Evolutionary conservation across 2,329 filamentous ascomycete species (phyloP), one percentile per base, ranked within the genome.

Genomic region (Thelonectria discophora): DNA sequence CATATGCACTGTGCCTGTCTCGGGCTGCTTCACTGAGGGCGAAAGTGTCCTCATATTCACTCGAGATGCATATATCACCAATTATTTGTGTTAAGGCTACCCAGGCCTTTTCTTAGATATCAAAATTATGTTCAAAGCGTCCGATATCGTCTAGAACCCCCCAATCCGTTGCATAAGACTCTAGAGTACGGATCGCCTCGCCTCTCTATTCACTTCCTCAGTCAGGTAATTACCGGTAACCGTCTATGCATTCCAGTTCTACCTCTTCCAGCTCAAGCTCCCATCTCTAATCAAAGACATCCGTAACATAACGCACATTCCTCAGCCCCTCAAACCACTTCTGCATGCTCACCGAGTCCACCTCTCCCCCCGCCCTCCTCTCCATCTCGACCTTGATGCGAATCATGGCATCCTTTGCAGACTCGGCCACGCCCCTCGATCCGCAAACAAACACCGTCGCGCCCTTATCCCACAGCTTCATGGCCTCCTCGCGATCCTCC

Each of bases 401-500:
- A 20, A 79, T 57, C 27, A 70, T 73, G 2, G 75, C 76, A 5
- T 77, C 73, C 55, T 63, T 66, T 48, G 72, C 71, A 13, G 66
- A 68, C 49, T 77, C 74, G 7, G 78, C 81, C 11, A 85, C 74
- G 6, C 72, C 74, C 13, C 77, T 76, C 15, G 83, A 85, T 2
- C 88, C 88, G 69, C 88, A 90, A 1, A 89, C 81, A 69, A 84
- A 90, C 1, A 88, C 75, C 64, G 83, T 83, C 0, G 87, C 80
- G 4, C 77, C 80, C 9, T 71, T 63, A 1, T 72, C 58, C 78
- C 79, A 83, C 15, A 81, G 69, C 13, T 70, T 63, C 11, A 68
- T 54, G 3, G 80, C 62, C 37, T 78, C 75, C 5, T 75, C 71
- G 11, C 70, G 62, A 57, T 79, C 74, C 2, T 67, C 71, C 18